Percentiles rank a stretch among this genome's conserved stretches.
phyloP scores from a whole-genome alignment of 1,139 yeast species.

The Hansenula sp. region DNA sequence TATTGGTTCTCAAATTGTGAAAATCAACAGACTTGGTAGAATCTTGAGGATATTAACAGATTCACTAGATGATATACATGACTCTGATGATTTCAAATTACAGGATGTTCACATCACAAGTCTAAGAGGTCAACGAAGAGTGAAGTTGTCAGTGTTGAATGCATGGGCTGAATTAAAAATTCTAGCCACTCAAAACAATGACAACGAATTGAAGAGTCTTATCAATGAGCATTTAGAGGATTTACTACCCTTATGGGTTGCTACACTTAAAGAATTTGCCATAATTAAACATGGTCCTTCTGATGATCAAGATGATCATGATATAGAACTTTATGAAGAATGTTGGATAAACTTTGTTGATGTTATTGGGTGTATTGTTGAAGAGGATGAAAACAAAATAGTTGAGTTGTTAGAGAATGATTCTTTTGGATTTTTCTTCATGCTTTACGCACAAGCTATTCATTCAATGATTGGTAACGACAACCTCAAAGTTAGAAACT shows the following conservation, averaged over 20 bases:
- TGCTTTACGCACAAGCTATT: conserved; percentile 79
- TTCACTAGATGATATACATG: conserved; percentile 53
- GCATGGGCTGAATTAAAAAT: conserved; percentile 86
- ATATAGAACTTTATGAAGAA: conserved; percentile 54
- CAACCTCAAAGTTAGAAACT: conserved; percentile 35
- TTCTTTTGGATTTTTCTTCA: conserved; percentile 70
- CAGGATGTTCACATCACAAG: conserved; percentile 34
- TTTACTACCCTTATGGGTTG: conserved; percentile 76
- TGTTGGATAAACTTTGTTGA: conserved; percentile 81
- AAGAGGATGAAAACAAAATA: conserved; percentile 42
- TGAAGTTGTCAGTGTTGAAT: conserved; percentile 66
- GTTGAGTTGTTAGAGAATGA: conserved; percentile 46
- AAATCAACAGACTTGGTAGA: conserved; percentile 47
- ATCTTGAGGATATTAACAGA: conserved; percentile 63
- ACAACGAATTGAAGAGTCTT: conserved; percentile 34
- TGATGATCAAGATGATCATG: conserved; percentile 21
- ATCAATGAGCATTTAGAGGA: conserved; percentile 55
- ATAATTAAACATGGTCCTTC: conserved; percentile 52
- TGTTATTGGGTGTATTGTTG: conserved; percentile 67
- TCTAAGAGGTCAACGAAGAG: conserved; percentile 19
- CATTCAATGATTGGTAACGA: conserved; percentile 54
- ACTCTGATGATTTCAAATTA: conserved; percentile 23
- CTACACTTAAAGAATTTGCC: conserved; percentile 71
- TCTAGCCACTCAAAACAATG: conserved; percentile 33
- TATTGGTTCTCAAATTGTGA: conserved; percentile 51